A percentile compares a stretch with the other conserved stretches of the same genome.
phyloP scores from a whole-genome alignment of 1,284 basidiomycete species.

The Dichomitus squalens region DNA sequence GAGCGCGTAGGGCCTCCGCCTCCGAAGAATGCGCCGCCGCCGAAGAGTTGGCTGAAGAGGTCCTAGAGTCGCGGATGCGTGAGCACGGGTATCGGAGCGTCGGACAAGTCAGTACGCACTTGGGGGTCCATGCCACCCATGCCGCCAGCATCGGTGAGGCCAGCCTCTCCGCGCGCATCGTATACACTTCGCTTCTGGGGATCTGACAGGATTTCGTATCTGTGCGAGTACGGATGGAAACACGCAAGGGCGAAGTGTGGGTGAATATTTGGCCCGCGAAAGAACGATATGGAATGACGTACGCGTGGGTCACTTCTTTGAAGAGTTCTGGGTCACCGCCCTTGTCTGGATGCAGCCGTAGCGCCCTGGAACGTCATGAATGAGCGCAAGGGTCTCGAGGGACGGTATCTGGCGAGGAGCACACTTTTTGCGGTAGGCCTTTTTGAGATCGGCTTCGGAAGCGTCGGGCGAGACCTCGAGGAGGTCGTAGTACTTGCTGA shows the following conservation, averaged over 20 bases:
- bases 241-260: neutral
- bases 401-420: conserved; percentile 11
- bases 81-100: conserved; percentile 4
- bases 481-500: conserved; percentile 88
- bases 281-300: conserved; percentile 37
- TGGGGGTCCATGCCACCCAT: conserved; percentile 97
- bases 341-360: conserved; percentile 94
- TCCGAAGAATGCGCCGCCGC: conserved; percentile 59
- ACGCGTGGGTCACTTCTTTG: conserved; percentile 98
- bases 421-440: conserved; percentile 93
- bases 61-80: conserved; percentile 54
- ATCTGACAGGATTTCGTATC: conserved; percentile 95
- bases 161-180: conserved; percentile 93
- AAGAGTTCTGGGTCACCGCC: conserved; percentile 96
- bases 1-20: conserved; percentile 58
- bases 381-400: conserved; percentile 8
- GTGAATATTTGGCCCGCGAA: neutral
- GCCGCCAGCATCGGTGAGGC: conserved; percentile 84
- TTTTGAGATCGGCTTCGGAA: conserved; percentile 85
- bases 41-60: conserved; percentile 97
- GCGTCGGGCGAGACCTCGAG: conserved; percentile 80
- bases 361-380: conserved; percentile 56
- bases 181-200: conserved; percentile 85
- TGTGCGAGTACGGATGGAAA: conserved; percentile 30
- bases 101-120: conserved; percentile 42